A percentile compares a stretch with the other conserved stretches of the same genome.
Evolutionary conservation across 306 rosid species (phyloP).

Genomic region (Gastrolobium bilobum): DNA sequence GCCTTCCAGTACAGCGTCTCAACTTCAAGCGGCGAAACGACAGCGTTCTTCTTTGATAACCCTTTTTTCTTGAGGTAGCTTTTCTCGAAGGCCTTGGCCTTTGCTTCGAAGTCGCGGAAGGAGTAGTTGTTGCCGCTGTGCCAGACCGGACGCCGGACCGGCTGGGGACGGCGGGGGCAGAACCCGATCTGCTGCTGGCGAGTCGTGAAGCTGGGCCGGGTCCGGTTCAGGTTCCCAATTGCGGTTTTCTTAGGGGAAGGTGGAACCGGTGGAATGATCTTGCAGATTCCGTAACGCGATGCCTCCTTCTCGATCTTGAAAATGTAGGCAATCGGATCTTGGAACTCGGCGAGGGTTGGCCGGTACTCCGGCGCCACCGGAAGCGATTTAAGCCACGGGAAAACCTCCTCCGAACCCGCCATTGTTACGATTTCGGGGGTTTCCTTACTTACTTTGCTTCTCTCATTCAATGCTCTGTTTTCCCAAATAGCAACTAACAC

Average conservation of each 20-base stretch:
- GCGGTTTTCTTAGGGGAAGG: slow-evolving; percentile 74
- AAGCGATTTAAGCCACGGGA: slow-evolving; percentile 74
- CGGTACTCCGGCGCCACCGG: slow-evolving; percentile 81
- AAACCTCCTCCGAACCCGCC: slow-evolving; percentile 74
- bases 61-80: slow-evolving; percentile 60
- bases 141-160: slow-evolving; percentile 81
- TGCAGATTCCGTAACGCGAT: slow-evolving; percentile 81
- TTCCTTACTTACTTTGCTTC: background rate
- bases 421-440: background rate
- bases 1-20: slow-evolving; percentile 84
- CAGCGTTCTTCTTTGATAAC: background rate
- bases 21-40: slow-evolving; percentile 64
- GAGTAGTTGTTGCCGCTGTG: slow-evolving; percentile 79
- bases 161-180: slow-evolving; percentile 72
- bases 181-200: slow-evolving; percentile 93
- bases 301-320: slow-evolving; percentile 90
- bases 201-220: slow-evolving; percentile 78
- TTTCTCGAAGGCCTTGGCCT: slow-evolving; percentile 75
- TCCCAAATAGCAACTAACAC: background rate
- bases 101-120: slow-evolving; percentile 65
- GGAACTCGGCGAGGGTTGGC: slow-evolving; percentile 76
- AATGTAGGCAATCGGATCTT: slow-evolving; percentile 91
- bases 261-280: slow-evolving; percentile 78
- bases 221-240: slow-evolving; percentile 68
- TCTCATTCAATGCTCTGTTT: slow-evolving; percentile 60